Evolutionary conservation across 2,329 filamentous ascomycete species (phyloP).

Genomic region (Davidsoniella eucalypti): DNA sequence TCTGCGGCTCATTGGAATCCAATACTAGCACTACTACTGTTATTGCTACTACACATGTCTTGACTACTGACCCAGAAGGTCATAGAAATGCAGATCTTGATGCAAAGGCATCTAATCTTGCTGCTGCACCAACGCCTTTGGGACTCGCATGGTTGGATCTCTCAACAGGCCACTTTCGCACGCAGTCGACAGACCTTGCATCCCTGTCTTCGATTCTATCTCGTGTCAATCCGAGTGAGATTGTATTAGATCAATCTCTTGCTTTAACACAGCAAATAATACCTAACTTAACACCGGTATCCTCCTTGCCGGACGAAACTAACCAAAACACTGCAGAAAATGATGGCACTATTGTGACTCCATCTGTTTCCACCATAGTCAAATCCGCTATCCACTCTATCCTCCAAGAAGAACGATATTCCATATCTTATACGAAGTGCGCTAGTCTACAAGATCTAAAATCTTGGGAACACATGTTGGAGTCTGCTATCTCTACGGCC

Average conservation of each 20-base stretch:
- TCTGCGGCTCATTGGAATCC: no score
- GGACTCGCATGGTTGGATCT: slow-evolving; percentile 90
- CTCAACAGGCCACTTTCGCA: slow-evolving; percentile 88
- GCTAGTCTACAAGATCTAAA: slow-evolving; percentile 31
- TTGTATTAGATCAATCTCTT: slow-evolving; percentile 51
- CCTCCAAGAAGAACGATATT: slow-evolving; percentile 58
- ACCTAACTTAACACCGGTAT: background rate
- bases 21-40: background rate
- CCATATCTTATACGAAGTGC: slow-evolving; percentile 54
- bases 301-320: background rate
- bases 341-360: background rate
- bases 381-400: slow-evolving; percentile 44
- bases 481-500: slow-evolving; percentile 46
- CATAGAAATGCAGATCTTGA: slow-evolving; percentile 1
- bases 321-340: background rate
- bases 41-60: background rate
- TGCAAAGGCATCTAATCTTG: background rate
- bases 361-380: slow-evolving; percentile 23
- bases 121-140: slow-evolving; percentile 22
- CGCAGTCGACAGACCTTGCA: slow-evolving; percentile 54
- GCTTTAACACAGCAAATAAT: slow-evolving; percentile 21
- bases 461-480: slow-evolving; percentile 63
- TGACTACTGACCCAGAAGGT: background rate
- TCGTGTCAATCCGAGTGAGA: slow-evolving; percentile 67
- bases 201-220: slow-evolving; percentile 67